Conservation (phyloP, 345 rosid species). For the Eucalyptus rudis region DNA sequence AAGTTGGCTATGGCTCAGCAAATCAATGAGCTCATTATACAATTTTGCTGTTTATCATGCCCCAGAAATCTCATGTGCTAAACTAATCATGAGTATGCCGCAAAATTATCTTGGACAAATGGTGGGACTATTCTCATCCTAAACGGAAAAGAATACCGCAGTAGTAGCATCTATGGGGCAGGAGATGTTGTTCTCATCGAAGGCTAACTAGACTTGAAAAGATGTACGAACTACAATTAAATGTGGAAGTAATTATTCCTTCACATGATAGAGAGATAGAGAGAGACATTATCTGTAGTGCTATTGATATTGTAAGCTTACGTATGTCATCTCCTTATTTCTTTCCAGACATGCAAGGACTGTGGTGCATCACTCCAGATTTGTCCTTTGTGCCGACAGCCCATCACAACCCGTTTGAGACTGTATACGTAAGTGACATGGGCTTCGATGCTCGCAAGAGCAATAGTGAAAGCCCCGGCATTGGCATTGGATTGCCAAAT, state of each 20-base stretch:
- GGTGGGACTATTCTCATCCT: background rate
- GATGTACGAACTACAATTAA: background rate
- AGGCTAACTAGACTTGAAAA: background rate
- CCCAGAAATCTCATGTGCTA: background rate
- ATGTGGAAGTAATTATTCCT: background rate
- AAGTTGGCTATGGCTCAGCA: background rate
- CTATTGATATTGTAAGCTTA: background rate
- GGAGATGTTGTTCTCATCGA: background rate
- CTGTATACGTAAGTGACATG: conserved; percentile 29
- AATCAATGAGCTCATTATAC: background rate
- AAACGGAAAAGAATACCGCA: background rate
- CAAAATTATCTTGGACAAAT: background rate
- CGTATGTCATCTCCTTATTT: background rate
- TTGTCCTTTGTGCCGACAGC: conserved; percentile 75
- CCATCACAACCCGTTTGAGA: conserved; percentile 60
- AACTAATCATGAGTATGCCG: background rate
- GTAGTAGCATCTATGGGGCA: background rate
- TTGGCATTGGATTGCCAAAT: background rate
- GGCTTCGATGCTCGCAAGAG: background rate
- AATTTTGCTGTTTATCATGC: background rate
- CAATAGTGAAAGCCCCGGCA: background rate
- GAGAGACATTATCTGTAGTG: background rate
- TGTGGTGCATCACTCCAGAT: conserved; percentile 38
- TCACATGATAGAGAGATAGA: background rate
- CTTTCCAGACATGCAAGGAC: conserved; percentile 75